A percentile compares a stretch with the other conserved stretches of the same genome.
These are phyloP conservation scores for Neonectria hederae DNA, from an alignment of 2,329 filamentous ascomycete genomes.

Conservation along the genomic window DNA sequence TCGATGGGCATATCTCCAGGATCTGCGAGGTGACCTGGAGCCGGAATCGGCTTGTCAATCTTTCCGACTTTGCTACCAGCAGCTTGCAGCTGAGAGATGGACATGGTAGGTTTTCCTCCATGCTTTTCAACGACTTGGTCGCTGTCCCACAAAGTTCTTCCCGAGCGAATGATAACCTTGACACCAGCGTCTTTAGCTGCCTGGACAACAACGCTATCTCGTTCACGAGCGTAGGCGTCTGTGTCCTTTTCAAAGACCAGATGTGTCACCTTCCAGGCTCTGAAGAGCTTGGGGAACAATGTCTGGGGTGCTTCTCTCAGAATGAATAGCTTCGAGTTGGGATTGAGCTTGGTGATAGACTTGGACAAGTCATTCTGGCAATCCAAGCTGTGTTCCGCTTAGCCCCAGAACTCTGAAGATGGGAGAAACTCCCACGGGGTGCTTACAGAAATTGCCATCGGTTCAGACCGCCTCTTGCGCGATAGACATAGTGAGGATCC, in stretches of 20 bases:
- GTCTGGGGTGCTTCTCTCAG: conserved; percentile 78
- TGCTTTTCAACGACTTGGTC: conserved; percentile 74
- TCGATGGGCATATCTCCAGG: conserved; percentile 70
- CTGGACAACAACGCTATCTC: conserved; percentile 68
- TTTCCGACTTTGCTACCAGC: conserved; percentile 71
- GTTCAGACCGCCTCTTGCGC: conserved; percentile 74
- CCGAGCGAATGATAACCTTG: conserved; percentile 69
- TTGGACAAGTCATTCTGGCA: conserved; percentile 76
- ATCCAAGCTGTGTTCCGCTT: conserved; percentile 63
- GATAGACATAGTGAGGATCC: conserved; percentile 84
- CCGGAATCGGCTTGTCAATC: conserved; percentile 68
- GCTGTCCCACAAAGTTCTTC: conserved; percentile 78
- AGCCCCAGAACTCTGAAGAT: not conserved
- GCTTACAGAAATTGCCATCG: conserved; percentile 76
- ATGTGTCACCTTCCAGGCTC: conserved; percentile 77
- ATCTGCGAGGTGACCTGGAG: conserved; percentile 69
- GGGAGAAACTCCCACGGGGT: not conserved
- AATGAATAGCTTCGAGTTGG: conserved; percentile 75
- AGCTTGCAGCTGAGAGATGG: conserved; percentile 71
- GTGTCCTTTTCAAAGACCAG: conserved; percentile 83
- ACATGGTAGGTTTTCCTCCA: conserved; percentile 78
- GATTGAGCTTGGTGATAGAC: conserved; percentile 74
- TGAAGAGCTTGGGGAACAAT: conserved; percentile 76
- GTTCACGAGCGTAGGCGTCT: conserved; percentile 73
- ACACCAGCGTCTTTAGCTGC: conserved; percentile 73